Base-by-base conservation (phyloP, 2,329 filamentous ascomycete species). In the Neonectria faginata region DNA sequence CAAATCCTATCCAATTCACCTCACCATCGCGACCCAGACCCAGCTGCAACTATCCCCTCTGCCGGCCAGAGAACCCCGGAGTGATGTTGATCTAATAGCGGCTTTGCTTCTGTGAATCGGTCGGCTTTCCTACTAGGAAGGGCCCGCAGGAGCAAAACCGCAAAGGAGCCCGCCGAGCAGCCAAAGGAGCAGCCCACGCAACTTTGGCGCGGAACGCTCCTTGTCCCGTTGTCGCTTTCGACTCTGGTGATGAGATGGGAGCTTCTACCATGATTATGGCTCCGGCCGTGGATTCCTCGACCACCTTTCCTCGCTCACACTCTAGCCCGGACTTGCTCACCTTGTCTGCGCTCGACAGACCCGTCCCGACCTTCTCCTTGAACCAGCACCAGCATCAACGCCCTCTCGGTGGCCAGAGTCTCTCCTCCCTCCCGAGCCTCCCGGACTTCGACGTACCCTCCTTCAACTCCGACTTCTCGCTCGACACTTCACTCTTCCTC, bases 371-470 rank as follows among this genome's bases (percentile, higher is more conserved):
- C 44, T 62, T 66, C 62, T 60, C 69, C 60, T 58, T 67, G 57
- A 66, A 64, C 47, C 60, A 63, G 16, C 65, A 67, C 14, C 67
- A 73, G 39, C 65, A 67, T 14, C 67, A 73, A 33, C 65, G 48
- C 27, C 48, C 48, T 33, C 48, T 51, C 6, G 29, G 39, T 20
- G 39, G 65, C 51, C 63, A 64, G 56, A 72, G 64, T 62, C 53
- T 63, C 31, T 56, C 68, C 44, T 62, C 63, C 45, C 57, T 69
- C 9, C 59, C 71, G 27, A 65, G 36, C 59, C 73, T 82, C 22
- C 77, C 83, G 14, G 74, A 77, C 62, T 86, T 87, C 74, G 84
- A 86, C 62, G 76, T 88, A 36, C 83, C 85, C 41, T 83, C 83
- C 0, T 84, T 88, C 74, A 83, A 86, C 66, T 79, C 84, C 70